A percentile compares a stretch with the other conserved stretches of the same genome.
phyloP scores from a whole-genome alignment of 768 basidiomycete genomes.

The Podaxis pistillaris region DNA sequence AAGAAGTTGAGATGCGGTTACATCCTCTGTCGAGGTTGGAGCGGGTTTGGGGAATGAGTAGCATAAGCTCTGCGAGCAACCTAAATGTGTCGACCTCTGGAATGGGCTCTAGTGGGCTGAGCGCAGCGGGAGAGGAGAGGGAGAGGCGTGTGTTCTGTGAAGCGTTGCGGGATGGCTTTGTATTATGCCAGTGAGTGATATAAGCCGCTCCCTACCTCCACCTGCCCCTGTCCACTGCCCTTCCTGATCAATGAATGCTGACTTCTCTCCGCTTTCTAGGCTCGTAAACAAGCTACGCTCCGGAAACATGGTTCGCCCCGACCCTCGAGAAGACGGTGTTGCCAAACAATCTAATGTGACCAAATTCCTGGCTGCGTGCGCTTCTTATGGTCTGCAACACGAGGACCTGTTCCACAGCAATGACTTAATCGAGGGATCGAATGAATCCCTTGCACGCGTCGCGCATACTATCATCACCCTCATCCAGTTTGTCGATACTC shows the following conservation, averaged over 20 bases:
- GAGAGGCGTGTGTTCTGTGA: conserved; percentile 74
- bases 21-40: conserved; percentile 64
- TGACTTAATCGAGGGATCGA: conserved; percentile 60
- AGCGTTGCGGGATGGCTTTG: conserved; percentile 78
- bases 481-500: conserved; percentile 58
- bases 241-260: conserved; percentile 6
- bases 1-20: conserved; percentile 71
- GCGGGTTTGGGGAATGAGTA: conserved; percentile 70
- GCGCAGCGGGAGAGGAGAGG: conserved; percentile 66
- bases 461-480: conserved; percentile 73
- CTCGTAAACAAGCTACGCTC: conserved; percentile 78
- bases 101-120: conserved; percentile 31
- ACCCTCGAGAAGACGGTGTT: conserved; percentile 66
- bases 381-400: conserved; percentile 59
- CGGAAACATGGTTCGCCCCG: conserved; percentile 56
- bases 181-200: conserved; percentile 82
- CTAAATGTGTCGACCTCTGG: conserved; percentile 20
- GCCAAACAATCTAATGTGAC: conserved; percentile 69
- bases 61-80: conserved; percentile 36
- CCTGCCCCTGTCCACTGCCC: neutral
- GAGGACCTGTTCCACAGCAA: conserved; percentile 68
- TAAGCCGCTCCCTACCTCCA: conserved; percentile 12
- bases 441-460: conserved; percentile 67
- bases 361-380: conserved; percentile 75
- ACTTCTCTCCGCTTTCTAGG: conserved; percentile 34